These are phyloP conservation scores for Magnolia officinalis DNA, from an alignment of 164 flowering plant species.

Conservation along the genomic window DNA sequence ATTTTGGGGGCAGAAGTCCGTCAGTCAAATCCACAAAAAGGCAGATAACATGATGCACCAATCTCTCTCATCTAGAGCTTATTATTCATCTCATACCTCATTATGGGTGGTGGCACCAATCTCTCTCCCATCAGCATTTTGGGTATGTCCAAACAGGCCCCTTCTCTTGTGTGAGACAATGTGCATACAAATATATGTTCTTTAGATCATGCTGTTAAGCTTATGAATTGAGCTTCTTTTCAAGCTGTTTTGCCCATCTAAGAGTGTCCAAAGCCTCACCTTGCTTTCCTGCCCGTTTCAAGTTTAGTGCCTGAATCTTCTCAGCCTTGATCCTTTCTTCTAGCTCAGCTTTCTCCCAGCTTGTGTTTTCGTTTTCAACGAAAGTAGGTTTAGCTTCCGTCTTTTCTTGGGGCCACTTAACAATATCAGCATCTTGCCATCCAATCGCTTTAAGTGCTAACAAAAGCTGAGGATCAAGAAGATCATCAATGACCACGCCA, in stretches of 20 bases:
- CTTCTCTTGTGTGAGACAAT: too few species aligned
- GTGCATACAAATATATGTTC: too few species aligned
- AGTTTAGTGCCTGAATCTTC: slow-evolving; percentile 68
- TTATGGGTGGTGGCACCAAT: too few species aligned
- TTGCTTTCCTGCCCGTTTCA: slow-evolving; percentile 81
- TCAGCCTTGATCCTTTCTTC: slow-evolving; percentile 79
- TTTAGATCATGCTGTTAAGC: slow-evolving; percentile 6
- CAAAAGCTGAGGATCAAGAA: slow-evolving; percentile 90
- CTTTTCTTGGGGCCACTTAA: slow-evolving; percentile 21
- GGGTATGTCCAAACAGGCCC: too few species aligned
- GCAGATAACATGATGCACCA: too few species aligned
- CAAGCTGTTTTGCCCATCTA: slow-evolving; percentile 65
- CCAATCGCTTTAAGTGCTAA: slow-evolving; percentile 83
- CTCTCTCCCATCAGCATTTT: too few species aligned
- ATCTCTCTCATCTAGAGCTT: too few species aligned
- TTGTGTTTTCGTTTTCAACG: slow-evolving; percentile 20
- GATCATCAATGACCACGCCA: slow-evolving; percentile 60
- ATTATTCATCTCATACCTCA: too few species aligned
- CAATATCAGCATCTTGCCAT: slow-evolving; percentile 33
- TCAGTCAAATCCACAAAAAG: too few species aligned
- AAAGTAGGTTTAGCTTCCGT: slow-evolving; percentile 27
- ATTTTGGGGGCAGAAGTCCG: too few species aligned
- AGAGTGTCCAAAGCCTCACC: slow-evolving; percentile 88
- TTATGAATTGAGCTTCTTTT: slow-evolving; percentile 70
- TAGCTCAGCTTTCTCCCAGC: slow-evolving; percentile 46